Conservation (phyloP, 768 basidiomycete species). For the Collybia sordida region DNA sequence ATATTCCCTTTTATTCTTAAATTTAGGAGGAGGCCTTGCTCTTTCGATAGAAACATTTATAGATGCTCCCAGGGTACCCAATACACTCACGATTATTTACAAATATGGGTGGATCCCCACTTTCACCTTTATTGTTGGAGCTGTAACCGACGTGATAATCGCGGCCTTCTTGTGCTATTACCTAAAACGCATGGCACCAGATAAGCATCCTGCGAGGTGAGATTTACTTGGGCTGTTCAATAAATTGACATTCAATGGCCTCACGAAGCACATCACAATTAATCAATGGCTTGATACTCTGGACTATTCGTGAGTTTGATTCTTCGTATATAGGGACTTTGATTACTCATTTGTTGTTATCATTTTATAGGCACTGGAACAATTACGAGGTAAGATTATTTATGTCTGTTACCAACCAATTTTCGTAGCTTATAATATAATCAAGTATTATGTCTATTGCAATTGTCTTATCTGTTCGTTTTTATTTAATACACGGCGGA, state of each 20-base stretch:
- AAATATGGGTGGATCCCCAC: constrained; percentile 24
- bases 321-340: neutral
- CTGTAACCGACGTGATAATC: constrained; percentile 21
- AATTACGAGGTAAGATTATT: constrained; percentile 17
- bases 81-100: constrained; percentile 14
- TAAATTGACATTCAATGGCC: no score
- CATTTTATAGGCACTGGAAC: constrained; percentile 20
- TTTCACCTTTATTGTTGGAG: constrained; percentile 15
- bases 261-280: constrained; percentile 18
- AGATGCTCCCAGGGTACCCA: constrained; percentile 19
- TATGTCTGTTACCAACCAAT: no score
- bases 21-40: constrained; percentile 15
- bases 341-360: neutral
- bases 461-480: constrained; percentile 19
- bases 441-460: constrained; percentile 20
- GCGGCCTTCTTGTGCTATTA: constrained; percentile 20
- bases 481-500: no score
- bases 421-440: neutral
- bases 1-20: constrained; percentile 17
- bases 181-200: neutral
- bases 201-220: neutral
- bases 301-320: constrained; percentile 23
- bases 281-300: constrained; percentile 18
- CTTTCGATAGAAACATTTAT: constrained; percentile 18
- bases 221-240: neutral